Evolutionary conservation across 2,329 filamentous ascomycete genomes (phyloP), one percentile per base, ranked within the genome.

Genomic region (Penicillium sp.): DNA sequence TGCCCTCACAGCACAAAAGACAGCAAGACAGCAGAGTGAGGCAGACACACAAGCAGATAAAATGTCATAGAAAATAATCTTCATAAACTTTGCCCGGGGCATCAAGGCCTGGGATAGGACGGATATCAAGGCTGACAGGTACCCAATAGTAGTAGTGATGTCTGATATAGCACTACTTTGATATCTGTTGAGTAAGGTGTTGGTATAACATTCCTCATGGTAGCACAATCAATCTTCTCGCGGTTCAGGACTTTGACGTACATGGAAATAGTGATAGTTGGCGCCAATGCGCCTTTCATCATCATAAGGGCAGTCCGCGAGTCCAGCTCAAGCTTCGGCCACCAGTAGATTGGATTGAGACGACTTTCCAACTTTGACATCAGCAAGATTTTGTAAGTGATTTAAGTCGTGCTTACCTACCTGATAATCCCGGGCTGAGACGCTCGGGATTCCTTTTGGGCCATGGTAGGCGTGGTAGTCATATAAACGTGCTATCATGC

Each of bases 11-110:
- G 81, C 79, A 55, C 84, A 86, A 77, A 84, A 91, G 8, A 89
- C 75, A 24, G 85, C 83, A 9, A 93, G 76, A 59, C 90, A 75
- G 10, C 81, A 78, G 1, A 90, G 62, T 2, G 84, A 86, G 2
- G 84, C 76, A 0, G 82, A 87, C 4, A 88, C 57, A 60, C 85
- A 86, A 22, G 84, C 76, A 10, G 81, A 78, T 9, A 69, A 35
- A 3, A 87, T 55, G 60, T 87, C 88, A 57, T 90, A 78, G 1
- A 86, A 66, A 73, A 90, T 79, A 6, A 82, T 89, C 71, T 91
- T 88, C 14, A 90, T 71, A 66, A 87, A 90, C 65, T 90, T 91
- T 3, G 87, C 87, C 49, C 89, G 79, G 0, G 89, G 88, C 72
- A 89, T 81, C 55, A 90, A 82, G 16, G 82, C 79, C 57, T 90